These are phyloP conservation scores for Torulaspora gathmanii DNA, from an alignment of 805 yeast genomes.

Conservation along the genomic window DNA sequence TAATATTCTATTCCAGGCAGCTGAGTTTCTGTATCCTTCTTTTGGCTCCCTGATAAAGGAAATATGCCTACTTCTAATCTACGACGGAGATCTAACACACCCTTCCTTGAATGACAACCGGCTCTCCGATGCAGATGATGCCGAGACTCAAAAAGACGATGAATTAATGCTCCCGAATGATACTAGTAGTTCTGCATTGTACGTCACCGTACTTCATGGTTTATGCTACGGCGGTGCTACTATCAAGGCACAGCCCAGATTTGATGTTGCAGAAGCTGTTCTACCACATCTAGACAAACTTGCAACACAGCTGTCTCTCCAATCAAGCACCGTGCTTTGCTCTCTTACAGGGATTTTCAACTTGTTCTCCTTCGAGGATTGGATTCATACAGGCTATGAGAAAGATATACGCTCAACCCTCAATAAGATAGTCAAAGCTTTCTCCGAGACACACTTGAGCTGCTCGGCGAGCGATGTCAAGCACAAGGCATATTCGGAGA, in stretches of 20 bases:
- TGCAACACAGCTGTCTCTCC: conserved; percentile 23
- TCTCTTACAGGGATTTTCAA: conserved; percentile 27
- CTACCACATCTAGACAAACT: conserved; percentile 26
- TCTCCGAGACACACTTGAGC: conserved; percentile 19
- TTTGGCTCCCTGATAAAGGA: conserved; percentile 23
- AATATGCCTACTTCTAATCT: conserved; percentile 26
- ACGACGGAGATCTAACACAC: conserved; percentile 21
- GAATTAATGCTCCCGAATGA: conserved; percentile 25
- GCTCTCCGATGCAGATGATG: conserved; percentile 14
- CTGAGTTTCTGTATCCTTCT: conserved; percentile 32
- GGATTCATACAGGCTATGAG: conserved; percentile 30
- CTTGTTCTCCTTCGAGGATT: conserved; percentile 29
- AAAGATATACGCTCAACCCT: conserved; percentile 20
- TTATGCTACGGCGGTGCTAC: conserved; percentile 29
- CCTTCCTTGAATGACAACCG: conserved; percentile 7
- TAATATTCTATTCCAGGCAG: conserved; percentile 29
- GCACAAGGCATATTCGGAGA: conserved; percentile 17
- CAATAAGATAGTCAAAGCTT: conserved; percentile 20
- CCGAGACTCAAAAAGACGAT: conserved; percentile 5
- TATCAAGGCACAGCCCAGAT: conserved; percentile 25
- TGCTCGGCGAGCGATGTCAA: conserved; percentile 9
- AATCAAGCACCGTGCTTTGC: conserved; percentile 20
- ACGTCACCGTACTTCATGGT: conserved; percentile 30
- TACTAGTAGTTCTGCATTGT: conserved; percentile 21
- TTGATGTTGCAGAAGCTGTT: conserved; percentile 19